phyloP scores from a whole-genome alignment of 345 rosid species.

The Gossypium ekmanianum region DNA sequence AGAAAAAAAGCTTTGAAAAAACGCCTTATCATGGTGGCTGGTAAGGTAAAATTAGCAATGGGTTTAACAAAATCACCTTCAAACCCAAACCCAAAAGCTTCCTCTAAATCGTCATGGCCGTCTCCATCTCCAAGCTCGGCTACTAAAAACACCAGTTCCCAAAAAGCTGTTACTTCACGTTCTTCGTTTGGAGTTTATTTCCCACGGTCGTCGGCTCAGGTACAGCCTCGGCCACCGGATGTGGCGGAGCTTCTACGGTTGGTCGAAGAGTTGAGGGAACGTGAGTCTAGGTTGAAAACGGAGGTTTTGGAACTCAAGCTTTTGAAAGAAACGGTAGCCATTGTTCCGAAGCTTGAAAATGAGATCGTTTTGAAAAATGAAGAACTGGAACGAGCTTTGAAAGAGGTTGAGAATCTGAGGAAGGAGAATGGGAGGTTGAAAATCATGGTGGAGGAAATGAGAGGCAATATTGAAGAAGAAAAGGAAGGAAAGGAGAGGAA shows the following conservation, averaged over 20 bases:
- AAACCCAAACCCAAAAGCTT: conserved; percentile 18
- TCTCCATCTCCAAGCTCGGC: conserved; percentile 36
- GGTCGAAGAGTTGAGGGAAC: conserved; percentile 74
- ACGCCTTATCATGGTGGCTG: conserved; percentile 64
- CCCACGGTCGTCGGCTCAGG: conserved; percentile 96
- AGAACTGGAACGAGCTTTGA: conserved; percentile 35
- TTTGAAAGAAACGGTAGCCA: conserved; percentile 61
- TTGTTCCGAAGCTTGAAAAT: conserved; percentile 65
- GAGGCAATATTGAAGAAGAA: conserved; percentile 29
- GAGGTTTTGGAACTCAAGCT: conserved; percentile 75
- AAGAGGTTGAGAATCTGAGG: conserved; percentile 38
- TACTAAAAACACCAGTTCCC: conserved; percentile 28
- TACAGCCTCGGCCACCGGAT: conserved; percentile 86
- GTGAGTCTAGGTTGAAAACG: conserved; percentile 63
- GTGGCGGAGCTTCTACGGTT: conserved; percentile 65
- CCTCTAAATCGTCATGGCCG: conserved; percentile 36
- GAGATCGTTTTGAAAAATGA: conserved; percentile 39
- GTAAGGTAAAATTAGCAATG: conserved; percentile 82
- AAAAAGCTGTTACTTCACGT: conserved; percentile 53
- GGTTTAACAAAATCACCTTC: conserved; percentile 78
- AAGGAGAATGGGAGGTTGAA: conserved; percentile 45
- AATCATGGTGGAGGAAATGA: conserved; percentile 29
- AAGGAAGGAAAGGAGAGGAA: conserved; percentile 35
- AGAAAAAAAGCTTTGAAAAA: not conserved
- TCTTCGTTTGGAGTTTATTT: conserved; percentile 81